A percentile compares a stretch with the other conserved stretches of the same genome.
These are phyloP conservation scores for Aspergillus melleus DNA, from an alignment of 2,329 filamentous ascomycete genomes.

Conservation along the genomic window DNA sequence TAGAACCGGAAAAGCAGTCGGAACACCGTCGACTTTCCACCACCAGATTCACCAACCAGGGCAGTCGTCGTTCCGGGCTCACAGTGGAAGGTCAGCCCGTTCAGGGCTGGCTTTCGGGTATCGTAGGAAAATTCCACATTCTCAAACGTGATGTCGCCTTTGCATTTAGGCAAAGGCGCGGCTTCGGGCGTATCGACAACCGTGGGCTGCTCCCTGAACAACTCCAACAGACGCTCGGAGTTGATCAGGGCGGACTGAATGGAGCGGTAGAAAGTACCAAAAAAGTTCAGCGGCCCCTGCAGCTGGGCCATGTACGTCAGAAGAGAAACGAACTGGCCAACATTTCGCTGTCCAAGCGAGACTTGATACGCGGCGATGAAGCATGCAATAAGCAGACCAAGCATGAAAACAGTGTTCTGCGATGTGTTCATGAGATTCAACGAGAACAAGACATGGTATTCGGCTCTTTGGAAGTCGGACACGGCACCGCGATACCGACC, in stretches of 20 bases:
- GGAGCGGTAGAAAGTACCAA: slow-evolving; percentile 92
- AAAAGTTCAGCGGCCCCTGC: slow-evolving; percentile 80
- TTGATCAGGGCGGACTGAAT: slow-evolving; percentile 98
- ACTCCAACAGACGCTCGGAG: slow-evolving; percentile 87
- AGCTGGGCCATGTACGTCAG: slow-evolving; percentile 78
- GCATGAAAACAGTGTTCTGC: slow-evolving; percentile 77
- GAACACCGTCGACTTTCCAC: slow-evolving; percentile 96
- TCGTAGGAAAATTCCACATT: slow-evolving; percentile 92
- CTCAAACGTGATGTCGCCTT: slow-evolving; percentile 81
- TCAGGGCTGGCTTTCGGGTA: slow-evolving; percentile 77
- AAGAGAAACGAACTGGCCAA: slow-evolving; percentile 71
- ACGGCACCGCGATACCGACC: slow-evolving; percentile 71
- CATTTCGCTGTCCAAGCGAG: slow-evolving; percentile 61
- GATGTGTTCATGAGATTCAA: slow-evolving; percentile 79
- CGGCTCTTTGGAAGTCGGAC: slow-evolving; percentile 68
- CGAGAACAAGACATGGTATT: slow-evolving; percentile 74
- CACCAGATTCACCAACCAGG: slow-evolving; percentile 93
- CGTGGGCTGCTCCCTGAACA: slow-evolving; percentile 94
- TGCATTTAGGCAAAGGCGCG: slow-evolving; percentile 63
- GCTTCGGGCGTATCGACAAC: slow-evolving; percentile 76
- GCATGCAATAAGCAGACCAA: slow-evolving; percentile 69
- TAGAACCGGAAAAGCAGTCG: slow-evolving; percentile 96
- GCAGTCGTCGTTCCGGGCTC: slow-evolving; percentile 89
- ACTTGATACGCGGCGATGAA: slow-evolving; percentile 78
- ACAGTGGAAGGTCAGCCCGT: slow-evolving; percentile 82